Percentiles rank a stretch among this genome's conserved stretches.
Conservation (phyloP, 306 rosid species). For the Vicia faba region DNA sequence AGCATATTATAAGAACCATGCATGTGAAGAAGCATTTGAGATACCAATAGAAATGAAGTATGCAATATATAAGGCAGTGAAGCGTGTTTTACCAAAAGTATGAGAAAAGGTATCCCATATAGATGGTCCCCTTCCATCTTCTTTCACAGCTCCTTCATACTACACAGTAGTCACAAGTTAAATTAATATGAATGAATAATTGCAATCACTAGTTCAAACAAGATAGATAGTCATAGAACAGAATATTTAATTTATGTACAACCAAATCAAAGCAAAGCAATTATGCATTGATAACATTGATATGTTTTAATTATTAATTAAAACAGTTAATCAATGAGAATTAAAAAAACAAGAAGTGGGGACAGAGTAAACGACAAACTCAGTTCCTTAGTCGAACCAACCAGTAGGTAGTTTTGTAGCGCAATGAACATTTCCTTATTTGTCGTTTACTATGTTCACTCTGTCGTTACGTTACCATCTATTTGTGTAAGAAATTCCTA, state of each 20-base stretch:
- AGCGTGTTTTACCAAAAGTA: constrained; percentile 12
- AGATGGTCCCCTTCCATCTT: constrained; percentile 80
- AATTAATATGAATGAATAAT: background rate
- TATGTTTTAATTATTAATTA: background rate
- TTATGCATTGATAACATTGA: too few relatives aligned
- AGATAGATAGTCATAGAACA: background rate
- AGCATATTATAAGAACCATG: constrained; percentile 4
- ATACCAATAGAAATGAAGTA: background rate
- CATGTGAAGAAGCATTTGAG: background rate
- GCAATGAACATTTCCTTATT: background rate
- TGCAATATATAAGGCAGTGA: background rate
- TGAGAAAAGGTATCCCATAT: constrained; percentile 88
- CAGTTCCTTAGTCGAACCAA: background rate
- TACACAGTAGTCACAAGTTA: constrained; percentile 16
- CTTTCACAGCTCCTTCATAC: constrained; percentile 90
- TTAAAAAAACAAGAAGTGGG: background rate
- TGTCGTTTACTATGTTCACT: background rate
- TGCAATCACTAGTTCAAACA: background rate
- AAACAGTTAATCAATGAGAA: background rate
- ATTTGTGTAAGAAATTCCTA: background rate
- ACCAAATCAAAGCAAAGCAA: too few relatives aligned
- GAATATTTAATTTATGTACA: background rate
- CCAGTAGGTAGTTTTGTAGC: background rate
- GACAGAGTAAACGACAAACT: background rate
- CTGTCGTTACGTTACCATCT: background rate